Percentiles rank a stretch among this genome's conserved stretches.
Conservation (phyloP, 805 yeast species). For the Tetrapisispora iriomotensis region DNA sequence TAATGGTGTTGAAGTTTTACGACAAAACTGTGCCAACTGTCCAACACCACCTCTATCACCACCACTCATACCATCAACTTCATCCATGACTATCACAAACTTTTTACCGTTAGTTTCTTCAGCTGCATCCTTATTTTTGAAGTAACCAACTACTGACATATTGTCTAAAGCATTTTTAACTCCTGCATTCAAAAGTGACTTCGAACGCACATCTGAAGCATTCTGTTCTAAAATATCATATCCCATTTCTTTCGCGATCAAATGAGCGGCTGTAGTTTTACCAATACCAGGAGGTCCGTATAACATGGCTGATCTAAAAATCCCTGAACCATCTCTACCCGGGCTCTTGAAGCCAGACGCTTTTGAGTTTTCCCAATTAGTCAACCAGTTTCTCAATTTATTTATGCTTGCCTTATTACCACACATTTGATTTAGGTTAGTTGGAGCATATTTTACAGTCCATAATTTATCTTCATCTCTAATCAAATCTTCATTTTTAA, state of each 20-base stretch:
- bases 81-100: slow-evolving; percentile 91
- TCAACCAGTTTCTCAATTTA: slow-evolving; percentile 64
- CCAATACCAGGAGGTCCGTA: slow-evolving; percentile 88
- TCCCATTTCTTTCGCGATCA: slow-evolving; percentile 59
- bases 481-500: slow-evolving; percentile 12
- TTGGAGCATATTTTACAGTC: slow-evolving; percentile 93
- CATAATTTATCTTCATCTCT: slow-evolving; percentile 56
- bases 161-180: slow-evolving; percentile 67
- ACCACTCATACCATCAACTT: slow-evolving; percentile 98
- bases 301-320: slow-evolving; percentile 72
- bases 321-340: slow-evolving; percentile 56
- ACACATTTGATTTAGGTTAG: slow-evolving; percentile 62
- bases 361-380: slow-evolving; percentile 57
- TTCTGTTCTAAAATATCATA: slow-evolving; percentile 69
- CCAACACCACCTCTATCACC: slow-evolving; percentile 99
- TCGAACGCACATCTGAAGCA: slow-evolving; percentile 86
- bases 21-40: slow-evolving; percentile 77
- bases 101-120: slow-evolving; percentile 37
- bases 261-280: slow-evolving; percentile 72
- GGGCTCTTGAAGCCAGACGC: slow-evolving; percentile 46
- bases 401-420: slow-evolving; percentile 77
- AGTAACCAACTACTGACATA: slow-evolving; percentile 74
- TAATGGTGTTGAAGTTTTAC: slow-evolving; percentile 79
- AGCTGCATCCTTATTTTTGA: slow-evolving; percentile 32
- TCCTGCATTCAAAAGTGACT: slow-evolving; percentile 57